Evolutionary conservation across 164 flowering plant genomes (phyloP).

Genomic region (Stephania yunnanensis): DNA sequence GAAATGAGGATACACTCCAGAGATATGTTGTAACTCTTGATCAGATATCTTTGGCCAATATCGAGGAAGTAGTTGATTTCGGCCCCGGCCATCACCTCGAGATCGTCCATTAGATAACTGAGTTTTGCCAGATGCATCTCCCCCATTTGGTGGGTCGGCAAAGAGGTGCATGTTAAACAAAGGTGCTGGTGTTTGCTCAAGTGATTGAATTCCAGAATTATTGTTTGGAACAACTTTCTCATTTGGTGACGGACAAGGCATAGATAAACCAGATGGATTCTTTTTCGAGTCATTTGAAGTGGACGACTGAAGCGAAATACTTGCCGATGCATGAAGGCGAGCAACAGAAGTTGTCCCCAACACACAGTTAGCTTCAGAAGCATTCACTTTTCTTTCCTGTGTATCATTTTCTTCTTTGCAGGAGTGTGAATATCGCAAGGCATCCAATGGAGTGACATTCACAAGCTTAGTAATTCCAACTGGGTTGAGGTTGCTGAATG

Average conservation of each 20-base stretch:
- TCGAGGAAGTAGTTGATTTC: conserved; percentile 59
- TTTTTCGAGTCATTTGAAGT: conserved; percentile 26
- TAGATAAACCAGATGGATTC: conserved; percentile 32
- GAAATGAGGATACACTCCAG: conserved; percentile 73
- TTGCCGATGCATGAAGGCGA: conserved; percentile 29
- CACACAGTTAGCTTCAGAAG: conserved; percentile 21
- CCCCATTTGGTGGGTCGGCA: conserved; percentile 31
- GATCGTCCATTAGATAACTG: conserved; percentile 42
- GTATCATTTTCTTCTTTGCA: conserved; percentile 10
- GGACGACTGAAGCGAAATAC: conserved; percentile 26
- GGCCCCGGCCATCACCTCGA: conserved; percentile 50
- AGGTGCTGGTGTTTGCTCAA: conserved; percentile 31
- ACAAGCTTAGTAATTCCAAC: conserved; percentile 31
- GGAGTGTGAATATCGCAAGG: conserved; percentile 13
- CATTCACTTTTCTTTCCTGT: conserved; percentile 13
- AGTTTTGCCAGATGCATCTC: conserved; percentile 42
- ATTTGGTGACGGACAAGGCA: conserved; percentile 31
- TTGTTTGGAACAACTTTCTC: conserved; percentile 35
- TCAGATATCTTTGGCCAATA: conserved; percentile 73
- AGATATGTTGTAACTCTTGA: conserved; percentile 68
- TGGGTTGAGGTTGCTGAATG: conserved; percentile 34
- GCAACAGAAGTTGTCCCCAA: conserved; percentile 39
- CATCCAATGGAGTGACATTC: conserved; percentile 32
- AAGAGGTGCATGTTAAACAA: conserved; percentile 30
- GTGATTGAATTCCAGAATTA: conserved; percentile 32